These are phyloP conservation scores for Trifolium fragiferum DNA, from an alignment of 306 rosid species.

Conservation along the genomic window DNA sequence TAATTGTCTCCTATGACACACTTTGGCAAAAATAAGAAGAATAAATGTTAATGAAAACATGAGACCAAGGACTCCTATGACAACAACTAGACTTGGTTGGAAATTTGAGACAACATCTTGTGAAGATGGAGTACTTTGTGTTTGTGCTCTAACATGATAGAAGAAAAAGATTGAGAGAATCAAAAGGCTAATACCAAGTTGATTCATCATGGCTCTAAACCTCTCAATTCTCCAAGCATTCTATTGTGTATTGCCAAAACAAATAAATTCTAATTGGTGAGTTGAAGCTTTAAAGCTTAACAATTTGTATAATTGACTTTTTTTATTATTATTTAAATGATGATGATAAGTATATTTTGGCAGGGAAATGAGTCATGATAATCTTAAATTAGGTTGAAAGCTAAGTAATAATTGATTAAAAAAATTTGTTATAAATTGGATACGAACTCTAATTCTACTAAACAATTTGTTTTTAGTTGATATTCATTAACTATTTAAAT, in stretches of 20 bases:
- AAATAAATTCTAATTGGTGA: background rate
- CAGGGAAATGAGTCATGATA: no score
- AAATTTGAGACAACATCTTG: slow-evolving; percentile 46
- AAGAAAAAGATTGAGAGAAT: slow-evolving; percentile 46
- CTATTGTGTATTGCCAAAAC: slow-evolving; percentile 35
- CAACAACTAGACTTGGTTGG: slow-evolving; percentile 77
- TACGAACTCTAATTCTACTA: no score
- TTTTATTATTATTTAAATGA: no score
- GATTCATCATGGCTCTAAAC: slow-evolving; percentile 57
- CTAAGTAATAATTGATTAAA: background rate
- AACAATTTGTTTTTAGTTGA: no score
- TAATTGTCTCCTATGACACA: slow-evolving; percentile 51
- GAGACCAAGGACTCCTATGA: slow-evolving; percentile 58
- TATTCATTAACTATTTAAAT: no score
- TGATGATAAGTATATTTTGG: no score
- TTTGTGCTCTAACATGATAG: slow-evolving; percentile 58
- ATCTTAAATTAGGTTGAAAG: background rate
- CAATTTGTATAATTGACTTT: background rate
- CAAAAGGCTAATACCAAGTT: slow-evolving; percentile 33
- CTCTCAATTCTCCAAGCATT: slow-evolving; percentile 36
- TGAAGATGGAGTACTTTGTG: slow-evolving; percentile 40
- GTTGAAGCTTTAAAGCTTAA: slow-evolving; percentile 13
- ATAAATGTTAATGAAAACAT: slow-evolving; percentile 66
- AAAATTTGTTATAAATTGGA: no score
- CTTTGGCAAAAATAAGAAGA: slow-evolving; percentile 68